A percentile compares a stretch with the other conserved stretches of the same genome.
These are phyloP conservation scores for Trichoderma sp. DNA, from an alignment of 2,329 filamentous ascomycete genomes.

Conservation along the genomic window DNA sequence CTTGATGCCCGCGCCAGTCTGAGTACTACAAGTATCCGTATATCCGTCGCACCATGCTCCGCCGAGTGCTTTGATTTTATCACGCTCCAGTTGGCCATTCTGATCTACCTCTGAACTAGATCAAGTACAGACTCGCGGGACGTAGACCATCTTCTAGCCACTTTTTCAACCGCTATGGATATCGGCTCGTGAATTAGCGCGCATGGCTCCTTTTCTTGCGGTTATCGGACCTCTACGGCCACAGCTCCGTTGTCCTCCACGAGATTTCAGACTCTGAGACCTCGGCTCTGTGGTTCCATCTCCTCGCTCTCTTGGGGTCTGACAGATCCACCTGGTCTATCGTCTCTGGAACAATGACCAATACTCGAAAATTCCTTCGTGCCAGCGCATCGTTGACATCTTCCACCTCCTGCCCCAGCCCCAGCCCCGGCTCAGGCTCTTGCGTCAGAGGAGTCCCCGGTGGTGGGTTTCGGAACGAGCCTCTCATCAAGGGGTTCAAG, in stretches of 20 bases:
- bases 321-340: constrained; percentile 75
- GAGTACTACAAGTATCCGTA: neutral
- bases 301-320: constrained; percentile 61
- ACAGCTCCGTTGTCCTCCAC: constrained; percentile 72
- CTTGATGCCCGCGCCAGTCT: neutral
- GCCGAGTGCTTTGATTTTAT: constrained; percentile 10
- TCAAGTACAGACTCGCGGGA: neutral
- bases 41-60: neutral
- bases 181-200: neutral
- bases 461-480: constrained; percentile 71
- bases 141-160: neutral
- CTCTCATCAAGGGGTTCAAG: constrained; percentile 76
- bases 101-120: neutral
- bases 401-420: constrained; percentile 65
- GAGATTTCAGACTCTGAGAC: constrained; percentile 44
- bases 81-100: neutral
- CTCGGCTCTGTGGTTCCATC: constrained; percentile 68
- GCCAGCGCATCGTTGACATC: constrained; percentile 71
- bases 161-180: neutral
- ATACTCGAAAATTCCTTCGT: constrained; percentile 75
- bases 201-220: neutral
- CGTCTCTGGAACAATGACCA: constrained; percentile 77
- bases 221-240: constrained; percentile 52
- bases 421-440: constrained; percentile 45
- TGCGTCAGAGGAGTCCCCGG: constrained; percentile 64